These are phyloP conservation scores for Sanghuangporus weigelae DNA, from an alignment of 1,284 basidiomycete genomes.

Conservation along the genomic window DNA sequence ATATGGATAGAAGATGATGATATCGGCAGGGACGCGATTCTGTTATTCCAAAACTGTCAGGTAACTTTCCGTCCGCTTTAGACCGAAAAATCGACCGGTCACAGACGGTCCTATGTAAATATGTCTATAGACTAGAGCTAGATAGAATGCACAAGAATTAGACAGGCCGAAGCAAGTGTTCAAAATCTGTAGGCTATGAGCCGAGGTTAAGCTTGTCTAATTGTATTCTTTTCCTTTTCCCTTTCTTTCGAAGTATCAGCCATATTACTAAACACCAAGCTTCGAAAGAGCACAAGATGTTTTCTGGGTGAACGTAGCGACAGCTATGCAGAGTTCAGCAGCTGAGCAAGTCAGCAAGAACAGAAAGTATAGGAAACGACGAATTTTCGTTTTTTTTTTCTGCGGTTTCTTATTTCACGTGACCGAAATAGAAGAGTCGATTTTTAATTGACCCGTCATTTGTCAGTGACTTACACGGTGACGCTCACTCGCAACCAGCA, in stretches of 20 bases:
- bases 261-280: no score
- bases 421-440: neutral
- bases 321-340: no score
- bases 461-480: neutral
- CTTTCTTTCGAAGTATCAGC: no score
- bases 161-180: neutral
- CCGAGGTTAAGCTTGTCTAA: neutral
- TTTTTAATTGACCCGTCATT: neutral
- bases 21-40: conserved; percentile 9
- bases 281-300: no score
- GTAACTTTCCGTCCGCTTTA: neutral
- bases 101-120: neutral
- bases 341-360: no score
- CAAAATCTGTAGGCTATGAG: neutral
- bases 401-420: neutral
- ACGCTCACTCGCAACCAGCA: neutral
- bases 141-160: neutral
- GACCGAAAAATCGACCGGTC: neutral
- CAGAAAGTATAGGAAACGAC: no score
- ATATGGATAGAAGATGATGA: neutral
- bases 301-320: no score
- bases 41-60: conserved; percentile 2
- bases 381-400: neutral
- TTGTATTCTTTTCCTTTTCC: no score
- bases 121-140: neutral